phyloP scores from a whole-genome alignment of 2,329 filamentous ascomycete genomes.

The Colletotrichum sp. region DNA sequence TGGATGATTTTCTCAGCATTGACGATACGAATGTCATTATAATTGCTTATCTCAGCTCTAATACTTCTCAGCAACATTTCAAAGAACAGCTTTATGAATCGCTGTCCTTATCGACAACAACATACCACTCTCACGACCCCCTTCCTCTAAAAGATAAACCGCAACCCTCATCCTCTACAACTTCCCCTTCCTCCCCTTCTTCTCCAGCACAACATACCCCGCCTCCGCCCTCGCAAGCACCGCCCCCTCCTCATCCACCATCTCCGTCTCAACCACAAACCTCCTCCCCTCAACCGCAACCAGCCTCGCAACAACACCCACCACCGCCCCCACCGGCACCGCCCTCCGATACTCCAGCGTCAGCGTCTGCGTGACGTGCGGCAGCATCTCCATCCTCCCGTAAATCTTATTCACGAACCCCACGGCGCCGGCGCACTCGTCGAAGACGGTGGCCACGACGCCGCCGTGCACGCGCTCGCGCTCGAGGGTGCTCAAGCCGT shows the following conservation, averaged over 20 bases:
- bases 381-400: neutral
- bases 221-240: neutral
- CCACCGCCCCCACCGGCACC: neutral
- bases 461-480: neutral
- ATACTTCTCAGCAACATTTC: neutral
- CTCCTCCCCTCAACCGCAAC: neutral
- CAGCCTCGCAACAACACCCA: neutral
- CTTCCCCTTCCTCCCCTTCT: neutral
- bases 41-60: rapidly evolving
- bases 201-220: neutral
- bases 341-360: neutral
- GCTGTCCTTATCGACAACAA: too few species aligned
- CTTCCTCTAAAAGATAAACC: too few species aligned
- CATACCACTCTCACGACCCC: too few species aligned
- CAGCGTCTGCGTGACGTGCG: neutral
- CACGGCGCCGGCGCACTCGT: neutral
- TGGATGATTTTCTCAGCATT: neutral
- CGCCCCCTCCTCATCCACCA: neutral
- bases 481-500: neutral
- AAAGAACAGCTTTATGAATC: neutral
- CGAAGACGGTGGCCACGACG: neutral
- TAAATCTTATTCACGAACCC: neutral
- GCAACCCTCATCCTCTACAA: neutral
- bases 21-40: rapidly evolving
- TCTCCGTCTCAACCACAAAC: neutral